Conservation (phyloP, 768 basidiomycete species). For the Rhizopogon vesiculosus region DNA sequence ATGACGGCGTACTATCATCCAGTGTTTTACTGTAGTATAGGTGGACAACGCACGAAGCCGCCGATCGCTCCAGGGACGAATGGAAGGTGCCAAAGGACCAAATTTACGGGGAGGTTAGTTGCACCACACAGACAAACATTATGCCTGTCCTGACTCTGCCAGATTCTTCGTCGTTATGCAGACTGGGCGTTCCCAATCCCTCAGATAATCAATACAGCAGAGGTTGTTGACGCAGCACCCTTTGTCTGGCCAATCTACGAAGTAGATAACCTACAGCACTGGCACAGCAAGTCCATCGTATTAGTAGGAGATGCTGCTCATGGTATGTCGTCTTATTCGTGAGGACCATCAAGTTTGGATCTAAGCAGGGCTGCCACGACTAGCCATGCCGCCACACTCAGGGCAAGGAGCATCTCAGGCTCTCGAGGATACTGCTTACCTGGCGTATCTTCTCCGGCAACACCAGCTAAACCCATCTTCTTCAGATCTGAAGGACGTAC, state of each 20-base stretch:
- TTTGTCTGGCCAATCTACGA: conserved; percentile 26
- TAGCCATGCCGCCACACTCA: conserved; percentile 28
- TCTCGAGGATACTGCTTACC: conserved; percentile 25
- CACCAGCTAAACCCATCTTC: conserved; percentile 2
- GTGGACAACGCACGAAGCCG: conserved; percentile 26
- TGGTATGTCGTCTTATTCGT: conserved; percentile 11
- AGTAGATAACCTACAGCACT: conserved; percentile 16
- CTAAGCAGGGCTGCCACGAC: not conserved
- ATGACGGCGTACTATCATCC: not conserved
- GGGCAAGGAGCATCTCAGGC: conserved; percentile 28
- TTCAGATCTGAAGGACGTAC: conserved; percentile 10
- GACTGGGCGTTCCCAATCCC: conserved; percentile 24
- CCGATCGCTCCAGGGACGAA: conserved; percentile 22
- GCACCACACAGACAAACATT: not conserved
- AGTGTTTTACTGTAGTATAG: conserved; percentile 6
- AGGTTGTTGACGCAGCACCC: conserved; percentile 9
- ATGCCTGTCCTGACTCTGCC: not conserved
- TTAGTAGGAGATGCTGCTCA: conserved; percentile 30
- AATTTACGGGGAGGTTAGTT: conserved; percentile 13
- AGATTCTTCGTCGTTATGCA: conserved; percentile 23
- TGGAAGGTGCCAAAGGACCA: conserved; percentile 21
- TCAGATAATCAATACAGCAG: conserved; percentile 19
- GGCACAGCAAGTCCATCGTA: conserved; percentile 21
- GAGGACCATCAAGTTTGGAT: not conserved
- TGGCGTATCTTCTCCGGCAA: conserved; percentile 21